phyloP scores from a whole-genome alignment of 768 basidiomycete genomes.

The Suillus decipiens region DNA sequence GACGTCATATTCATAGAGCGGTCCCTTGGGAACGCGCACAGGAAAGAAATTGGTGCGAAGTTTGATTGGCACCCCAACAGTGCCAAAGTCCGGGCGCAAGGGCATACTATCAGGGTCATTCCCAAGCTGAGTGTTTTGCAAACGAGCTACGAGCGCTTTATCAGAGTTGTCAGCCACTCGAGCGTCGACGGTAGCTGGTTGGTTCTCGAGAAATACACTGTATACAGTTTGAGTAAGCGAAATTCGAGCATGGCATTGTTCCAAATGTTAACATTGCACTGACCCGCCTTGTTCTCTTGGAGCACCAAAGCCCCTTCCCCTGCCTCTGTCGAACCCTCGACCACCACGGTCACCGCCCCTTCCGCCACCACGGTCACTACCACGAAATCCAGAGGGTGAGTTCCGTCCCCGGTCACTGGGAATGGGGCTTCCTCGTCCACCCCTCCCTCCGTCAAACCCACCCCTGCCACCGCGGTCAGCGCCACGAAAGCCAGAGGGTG shows the following conservation, averaged over 20 bases:
- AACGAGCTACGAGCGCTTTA: conserved; percentile 42
- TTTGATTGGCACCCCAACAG: conserved; percentile 42
- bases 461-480: conserved; percentile 29
- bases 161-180: conserved; percentile 50
- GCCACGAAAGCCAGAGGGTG: conserved; percentile 16
- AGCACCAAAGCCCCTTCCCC: conserved; percentile 27
- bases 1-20: conserved; percentile 51
- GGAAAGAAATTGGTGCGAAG: conserved; percentile 58
- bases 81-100: conserved; percentile 50
- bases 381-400: conserved; percentile 10
- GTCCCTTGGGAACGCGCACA: conserved; percentile 45
- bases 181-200: conserved; percentile 49
- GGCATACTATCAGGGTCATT: conserved; percentile 38
- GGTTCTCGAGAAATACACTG: conserved; percentile 43
- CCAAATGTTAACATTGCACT: conserved; percentile 16
- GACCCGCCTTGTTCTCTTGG: conserved; percentile 45
- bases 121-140: conserved; percentile 27
- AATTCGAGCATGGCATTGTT: conserved; percentile 1
- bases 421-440: conserved; percentile 12
- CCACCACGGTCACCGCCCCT: conserved; percentile 33
- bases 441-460: conserved; percentile 27
- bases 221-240: conserved; percentile 6
- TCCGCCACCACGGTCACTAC: conserved; percentile 33
- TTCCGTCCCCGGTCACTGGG: conserved; percentile 12
- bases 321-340: conserved; percentile 31